Base-by-base conservation (phyloP, 2,329 filamentous ascomycete species). In the Myrmaecium sp. region DNA sequence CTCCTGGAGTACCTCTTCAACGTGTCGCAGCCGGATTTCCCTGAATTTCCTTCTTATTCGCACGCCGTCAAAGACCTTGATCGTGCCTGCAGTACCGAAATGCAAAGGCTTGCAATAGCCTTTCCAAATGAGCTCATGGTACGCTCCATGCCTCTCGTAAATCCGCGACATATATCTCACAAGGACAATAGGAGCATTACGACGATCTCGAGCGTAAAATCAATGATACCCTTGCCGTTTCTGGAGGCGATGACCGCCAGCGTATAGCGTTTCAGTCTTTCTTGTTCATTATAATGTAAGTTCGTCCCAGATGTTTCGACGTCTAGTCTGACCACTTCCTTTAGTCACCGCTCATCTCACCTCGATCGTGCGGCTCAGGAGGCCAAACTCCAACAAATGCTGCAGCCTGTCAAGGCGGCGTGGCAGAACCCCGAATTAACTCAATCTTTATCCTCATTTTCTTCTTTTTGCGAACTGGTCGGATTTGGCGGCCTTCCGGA, bases 1-100 rank as follows among this genome's bases (percentile, higher is more conserved):
- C 80, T 93, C 13, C 64, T 95, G 3, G 82, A 94, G 46, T 80
- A 94, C 48, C 83, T 94, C 34, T 64, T 98, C 19, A 72, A 86
- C 43, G 83, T 80, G 17, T 76, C 77, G 54, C 71, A 81, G n/a
- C 60, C 67, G 3, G 69, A 80, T 22, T 67, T 79, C 29, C 72
- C 76, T 3, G 69, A 76, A 23, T 69, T 77, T 40, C 64, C 67
- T 21, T 59, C 70, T 3, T 93, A 84, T 49, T 83, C 79, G 9
- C 89, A 95, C 36, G 75, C 84, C 1, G 78, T 94, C 18, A 89
- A 84, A 44, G 81, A 91, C 31, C 63, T 98, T 10, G 83, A 94
- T 46, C 69, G 68, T 3, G 70, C 91, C 42, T 79, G 81, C 40
- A 82, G 83, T 51, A 66, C 82, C 30, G 86, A 98, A 49, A 62